Base-by-base conservation (phyloP, 129 eudicot species). In the Tanacetum coccineum region DNA sequence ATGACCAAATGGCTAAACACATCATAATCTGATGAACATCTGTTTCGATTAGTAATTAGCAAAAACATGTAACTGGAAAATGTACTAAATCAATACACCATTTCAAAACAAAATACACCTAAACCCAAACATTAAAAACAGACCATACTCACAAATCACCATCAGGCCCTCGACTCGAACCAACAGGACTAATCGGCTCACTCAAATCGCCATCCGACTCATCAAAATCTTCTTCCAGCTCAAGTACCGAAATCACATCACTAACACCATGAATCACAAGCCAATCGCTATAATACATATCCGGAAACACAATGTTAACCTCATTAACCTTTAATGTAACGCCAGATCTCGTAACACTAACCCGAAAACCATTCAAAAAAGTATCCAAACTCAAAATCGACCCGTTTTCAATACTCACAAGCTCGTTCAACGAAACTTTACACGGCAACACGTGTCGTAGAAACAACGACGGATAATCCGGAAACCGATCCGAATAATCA, bases 201-300 rank as follows among this genome's bases (percentile, higher is more conserved):
- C 42, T 8, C 42, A 36, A 36, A 74, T 65, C 78, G 25, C 50
- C 80, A 2, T 62, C 80, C 5, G 48, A 62, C 19, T 76, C 80
- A 18, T 44, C 53, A 3, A 42, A 62, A 18, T 75, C 79, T 7
- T 68, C 75, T 6, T 9, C 58, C 18, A 64, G 70, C n/a, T 9
- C 65, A 1, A 76, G 76, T 73, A 74, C n/a, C 1, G 79, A 49
- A 55, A 87, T 66, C 56, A 70, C 65, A 3, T 71, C 81, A 2
- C 78, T 42, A 15, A 88, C 63, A 44, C 97, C 97, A 30, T 90
- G 97, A 78, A 90, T 70, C 67, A 83, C 89, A 62, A 90, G 53
- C 84, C 85, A 76, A 25, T 87, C 92, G 48, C 78, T 75, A 42
- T 76, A 67, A 56, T 76, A 87, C 85, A 90, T 66, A 17, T 87